A percentile compares a stretch with the other conserved stretches of the same genome.
These are phyloP conservation scores for Saccharomycopsis synnaedendra DNA, from an alignment of 805 yeast species.

Conservation along the genomic window DNA sequence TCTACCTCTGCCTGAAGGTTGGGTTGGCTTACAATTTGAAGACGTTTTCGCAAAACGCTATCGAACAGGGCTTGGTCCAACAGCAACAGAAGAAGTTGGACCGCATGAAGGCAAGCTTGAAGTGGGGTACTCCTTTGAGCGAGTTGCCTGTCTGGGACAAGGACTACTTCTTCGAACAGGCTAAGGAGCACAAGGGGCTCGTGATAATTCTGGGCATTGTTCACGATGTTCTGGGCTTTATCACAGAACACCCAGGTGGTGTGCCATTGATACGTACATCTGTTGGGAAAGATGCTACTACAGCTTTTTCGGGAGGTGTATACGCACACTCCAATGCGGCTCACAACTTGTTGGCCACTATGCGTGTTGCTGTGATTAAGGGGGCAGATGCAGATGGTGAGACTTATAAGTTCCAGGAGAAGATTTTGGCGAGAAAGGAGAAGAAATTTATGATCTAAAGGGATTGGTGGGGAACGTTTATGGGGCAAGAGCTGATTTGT, in stretches of 20 bases:
- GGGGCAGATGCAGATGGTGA: conserved; percentile 50
- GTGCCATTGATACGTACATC: conserved; percentile 60
- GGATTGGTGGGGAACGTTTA: too few relatives aligned
- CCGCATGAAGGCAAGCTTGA: conserved; percentile 44
- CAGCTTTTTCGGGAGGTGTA: conserved; percentile 79
- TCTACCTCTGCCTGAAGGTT: conserved; percentile 45
- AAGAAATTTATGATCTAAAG: conserved; percentile 4
- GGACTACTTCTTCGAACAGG: conserved; percentile 39
- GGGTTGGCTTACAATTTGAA: conserved; percentile 68
- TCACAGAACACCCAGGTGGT: conserved; percentile 81
- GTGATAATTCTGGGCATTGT: conserved; percentile 70
- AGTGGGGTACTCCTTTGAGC: conserved; percentile 66
- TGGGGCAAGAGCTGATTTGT: too few relatives aligned
- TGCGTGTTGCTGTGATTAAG: conserved; percentile 73
- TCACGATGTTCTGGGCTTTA: conserved; percentile 59
- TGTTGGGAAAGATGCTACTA: conserved; percentile 71
- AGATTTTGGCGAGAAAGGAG: conserved; percentile 29
- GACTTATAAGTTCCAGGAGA: conserved; percentile 42
- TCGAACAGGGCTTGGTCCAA: conserved; percentile 72
- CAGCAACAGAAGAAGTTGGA: conserved; percentile 76
- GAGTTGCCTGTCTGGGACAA: conserved; percentile 69
- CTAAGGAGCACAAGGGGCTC: conserved; percentile 42
- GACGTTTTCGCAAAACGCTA: conserved; percentile 68
- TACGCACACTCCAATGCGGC: conserved; percentile 83
- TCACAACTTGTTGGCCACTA: conserved; percentile 66